Base-by-base conservation (phyloP, 179 eudicot genomes). In the Actinidia arguta region DNA sequence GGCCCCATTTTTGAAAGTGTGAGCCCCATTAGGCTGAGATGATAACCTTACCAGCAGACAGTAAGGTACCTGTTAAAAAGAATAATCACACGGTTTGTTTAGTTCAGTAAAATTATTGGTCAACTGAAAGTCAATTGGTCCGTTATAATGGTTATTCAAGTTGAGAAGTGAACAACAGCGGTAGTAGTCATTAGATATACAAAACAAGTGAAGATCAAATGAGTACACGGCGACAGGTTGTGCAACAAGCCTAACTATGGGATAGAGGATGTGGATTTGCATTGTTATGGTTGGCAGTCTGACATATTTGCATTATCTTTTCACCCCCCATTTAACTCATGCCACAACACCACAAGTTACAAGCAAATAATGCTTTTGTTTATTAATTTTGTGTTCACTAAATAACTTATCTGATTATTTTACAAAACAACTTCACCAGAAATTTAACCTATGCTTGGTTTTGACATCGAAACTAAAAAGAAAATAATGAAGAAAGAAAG, bases 11-110 rank as follows among this genome's bases (percentile, higher is more conserved):
- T 88, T 51, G 94, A 86, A 8, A 83, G 14, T 52, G 83, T 86
- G 25, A 87, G 20, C 84, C 94, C 92, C 92, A 92, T 91, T 50
- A 70, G 46, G 75, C 25, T 78, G 85, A 61, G 8, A 47, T 36
- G 51, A n/a, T 63, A 48, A 18, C 48, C 55, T 61, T 12, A 61
- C 31, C 80, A 31, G 52, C 80, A 77, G 4, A 77, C 24, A 7
- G 55, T 56, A 70, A 72, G 67, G 47, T 44, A 48, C 78, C 70
- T 80, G 47, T 46, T 16, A 59, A 70, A 3, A 22, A 14, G 9
- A 72, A 72, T 58, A 20, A 55, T 55, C 9, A 66, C 16, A 66
- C 20, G 51, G 25, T 22, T 17, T 20, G 39, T 52, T 69, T 42
- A 80, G 63, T 39, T 39, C 36, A 54, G 64, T 2, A 16, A 68